phyloP scores from a whole-genome alignment of 2,329 filamentous ascomycete species.

The Penicillium sp. region DNA sequence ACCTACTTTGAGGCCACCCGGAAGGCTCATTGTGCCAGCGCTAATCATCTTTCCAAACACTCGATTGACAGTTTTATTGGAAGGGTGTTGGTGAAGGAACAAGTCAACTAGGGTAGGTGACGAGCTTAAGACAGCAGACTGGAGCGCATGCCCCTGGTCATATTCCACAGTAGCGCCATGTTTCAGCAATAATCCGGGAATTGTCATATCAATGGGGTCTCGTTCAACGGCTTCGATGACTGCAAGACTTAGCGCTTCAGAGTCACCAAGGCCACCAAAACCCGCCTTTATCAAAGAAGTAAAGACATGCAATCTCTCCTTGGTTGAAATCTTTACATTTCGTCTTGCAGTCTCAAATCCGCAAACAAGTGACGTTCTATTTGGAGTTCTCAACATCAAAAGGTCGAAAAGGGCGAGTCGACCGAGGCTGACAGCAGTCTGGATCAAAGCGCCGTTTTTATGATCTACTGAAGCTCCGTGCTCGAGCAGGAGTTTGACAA shows the following conservation, averaged over 20 bases:
- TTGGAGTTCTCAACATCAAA: background rate
- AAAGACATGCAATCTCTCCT: slow-evolving; percentile 2
- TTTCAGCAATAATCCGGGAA: slow-evolving; percentile 50
- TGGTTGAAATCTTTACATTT: background rate
- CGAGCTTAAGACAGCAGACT: background rate
- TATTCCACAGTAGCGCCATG: slow-evolving; percentile 56
- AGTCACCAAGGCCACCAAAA: background rate
- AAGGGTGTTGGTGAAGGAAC: background rate
- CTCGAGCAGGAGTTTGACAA: background rate
- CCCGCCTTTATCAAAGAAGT: slow-evolving; percentile 2
- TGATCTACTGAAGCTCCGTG: slow-evolving; percentile 2
- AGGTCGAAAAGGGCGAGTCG: background rate
- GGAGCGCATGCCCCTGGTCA: slow-evolving; percentile 20
- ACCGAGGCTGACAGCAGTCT: background rate
- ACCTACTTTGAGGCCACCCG: background rate
- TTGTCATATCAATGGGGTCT: slow-evolving; percentile 14
- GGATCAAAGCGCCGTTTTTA: background rate
- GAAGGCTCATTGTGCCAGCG: background rate
- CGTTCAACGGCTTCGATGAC: slow-evolving; percentile 18
- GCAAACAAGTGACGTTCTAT: background rate
- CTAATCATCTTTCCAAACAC: slow-evolving; percentile 3
- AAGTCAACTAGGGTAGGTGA: background rate
- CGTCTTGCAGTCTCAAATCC: slow-evolving; percentile 3
- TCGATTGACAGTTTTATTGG: background rate
- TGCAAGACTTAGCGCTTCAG: slow-evolving; percentile 1